Evolutionary conservation across 1,284 basidiomycete species (phyloP).

Genomic region (Trichosporon inkin): DNA sequence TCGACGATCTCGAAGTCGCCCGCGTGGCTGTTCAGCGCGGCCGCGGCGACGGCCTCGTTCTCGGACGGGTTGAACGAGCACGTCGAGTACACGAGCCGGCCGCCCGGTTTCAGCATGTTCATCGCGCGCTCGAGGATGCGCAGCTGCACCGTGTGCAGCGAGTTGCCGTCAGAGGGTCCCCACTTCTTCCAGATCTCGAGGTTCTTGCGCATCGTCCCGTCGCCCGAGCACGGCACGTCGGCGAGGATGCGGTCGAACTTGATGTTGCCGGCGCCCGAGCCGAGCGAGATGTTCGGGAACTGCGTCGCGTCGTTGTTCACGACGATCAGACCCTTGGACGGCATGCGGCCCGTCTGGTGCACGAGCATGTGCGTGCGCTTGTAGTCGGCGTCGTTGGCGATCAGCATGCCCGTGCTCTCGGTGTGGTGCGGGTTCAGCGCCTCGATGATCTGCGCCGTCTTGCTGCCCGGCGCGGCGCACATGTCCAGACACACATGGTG

Average conservation of each 20-base stretch:
- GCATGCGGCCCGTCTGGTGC: constrained; percentile 92
- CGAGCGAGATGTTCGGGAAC: constrained; percentile 67
- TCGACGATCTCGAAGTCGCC: constrained; percentile 84
- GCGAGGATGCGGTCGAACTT: constrained; percentile 91
- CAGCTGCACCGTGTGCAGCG: constrained; percentile 86
- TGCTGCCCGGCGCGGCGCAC: constrained; percentile 99
- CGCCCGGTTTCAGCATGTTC: constrained; percentile 77
- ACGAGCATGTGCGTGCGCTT: constrained; percentile 96
- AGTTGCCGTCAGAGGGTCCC: constrained; percentile 83
- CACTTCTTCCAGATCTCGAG: constrained; percentile 92
- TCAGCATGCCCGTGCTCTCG: constrained; percentile 44
- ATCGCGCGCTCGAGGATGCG: constrained; percentile 90
- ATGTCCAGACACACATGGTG: constrained; percentile 91
- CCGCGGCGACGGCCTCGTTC: constrained; percentile 93
- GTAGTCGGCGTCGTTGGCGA: constrained; percentile 61
- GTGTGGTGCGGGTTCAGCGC: constrained; percentile 49
- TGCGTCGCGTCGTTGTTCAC: constrained; percentile 86
- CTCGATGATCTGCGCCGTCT: constrained; percentile 55
- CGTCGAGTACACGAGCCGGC: constrained; percentile 94
- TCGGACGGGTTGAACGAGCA: constrained; percentile 97
- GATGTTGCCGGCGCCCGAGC: constrained; percentile 53
- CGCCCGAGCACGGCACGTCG: constrained; percentile 93
- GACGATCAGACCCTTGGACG: constrained; percentile 86
- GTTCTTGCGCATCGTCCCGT: constrained; percentile 95
- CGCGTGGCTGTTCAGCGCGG: constrained; percentile 67